Percentiles rank a stretch among this genome's conserved stretches.
Conservation (phyloP, 768 basidiomycete species). For the Leccinum obscurum region DNA sequence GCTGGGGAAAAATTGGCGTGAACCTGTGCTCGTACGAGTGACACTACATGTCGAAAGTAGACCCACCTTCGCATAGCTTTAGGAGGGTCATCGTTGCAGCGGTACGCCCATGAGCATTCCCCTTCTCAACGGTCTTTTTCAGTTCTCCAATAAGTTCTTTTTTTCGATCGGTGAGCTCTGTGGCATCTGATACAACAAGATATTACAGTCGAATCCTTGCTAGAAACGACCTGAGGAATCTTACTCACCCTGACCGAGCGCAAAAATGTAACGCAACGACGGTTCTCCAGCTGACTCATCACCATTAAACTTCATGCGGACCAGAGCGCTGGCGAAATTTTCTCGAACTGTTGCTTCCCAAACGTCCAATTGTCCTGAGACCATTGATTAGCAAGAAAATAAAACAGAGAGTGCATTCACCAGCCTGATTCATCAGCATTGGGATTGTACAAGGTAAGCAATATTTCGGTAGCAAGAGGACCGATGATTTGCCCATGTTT, state of each 20-base stretch:
- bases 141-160: too few relatives aligned
- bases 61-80: too few relatives aligned
- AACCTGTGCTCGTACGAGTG: too few relatives aligned
- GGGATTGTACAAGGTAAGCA: not conserved
- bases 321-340: not conserved
- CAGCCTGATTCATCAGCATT: too few relatives aligned
- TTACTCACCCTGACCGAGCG: not conserved
- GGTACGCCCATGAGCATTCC: too few relatives aligned
- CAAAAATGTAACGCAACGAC: not conserved
- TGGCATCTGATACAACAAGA: not conserved
- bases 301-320: not conserved
- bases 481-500: not conserved
- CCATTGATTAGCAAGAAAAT: not conserved
- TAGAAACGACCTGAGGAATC: not conserved
- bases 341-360: not conserved
- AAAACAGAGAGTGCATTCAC: not conserved
- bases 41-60: too few relatives aligned
- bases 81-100: too few relatives aligned
- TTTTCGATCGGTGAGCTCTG: not conserved
- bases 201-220: not conserved
- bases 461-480: not conserved
- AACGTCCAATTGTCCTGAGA: not conserved
- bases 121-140: too few relatives aligned
- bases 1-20: too few relatives aligned
- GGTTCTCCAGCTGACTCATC: not conserved